Conservation (phyloP, 2,329 filamentous ascomycete genomes). For the Didymella lethalis region DNA sequence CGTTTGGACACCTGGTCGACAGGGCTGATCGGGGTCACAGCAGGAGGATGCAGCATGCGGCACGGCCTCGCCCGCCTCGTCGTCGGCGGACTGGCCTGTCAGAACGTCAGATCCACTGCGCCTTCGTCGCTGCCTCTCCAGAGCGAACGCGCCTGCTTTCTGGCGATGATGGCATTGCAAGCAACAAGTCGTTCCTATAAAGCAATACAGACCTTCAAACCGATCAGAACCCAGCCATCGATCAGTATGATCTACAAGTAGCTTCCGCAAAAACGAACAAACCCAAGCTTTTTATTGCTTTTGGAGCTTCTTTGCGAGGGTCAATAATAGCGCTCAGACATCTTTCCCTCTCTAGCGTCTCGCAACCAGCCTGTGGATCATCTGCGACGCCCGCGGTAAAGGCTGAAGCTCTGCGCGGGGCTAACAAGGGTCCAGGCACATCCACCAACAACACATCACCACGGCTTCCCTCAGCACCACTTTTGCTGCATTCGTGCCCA, state of each 20-base stretch:
- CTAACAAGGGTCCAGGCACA: slow-evolving; percentile 26
- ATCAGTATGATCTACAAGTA: neutral
- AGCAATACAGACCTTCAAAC: neutral
- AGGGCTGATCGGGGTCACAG: slow-evolving; percentile 20
- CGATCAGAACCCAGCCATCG: neutral
- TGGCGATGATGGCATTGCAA: neutral
- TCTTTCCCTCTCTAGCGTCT: slow-evolving; percentile 11
- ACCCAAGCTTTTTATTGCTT: slow-evolving; percentile 8
- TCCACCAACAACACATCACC: slow-evolving; percentile 25
- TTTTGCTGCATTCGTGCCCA: slow-evolving; percentile 21
- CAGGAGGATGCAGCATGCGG: slow-evolving; percentile 23
- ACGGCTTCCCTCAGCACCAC: slow-evolving; percentile 20
- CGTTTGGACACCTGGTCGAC: slow-evolving; percentile 18
- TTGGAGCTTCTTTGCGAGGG: slow-evolving; percentile 3
- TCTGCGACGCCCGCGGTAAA: slow-evolving; percentile 16
- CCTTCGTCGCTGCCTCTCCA: slow-evolving; percentile 5
- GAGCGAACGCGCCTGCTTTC: neutral
- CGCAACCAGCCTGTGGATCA: slow-evolving; percentile 12
- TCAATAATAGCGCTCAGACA: slow-evolving; percentile 10
- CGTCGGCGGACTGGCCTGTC: slow-evolving; percentile 3
- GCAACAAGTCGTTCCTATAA: neutral
- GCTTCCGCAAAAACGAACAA: neutral
- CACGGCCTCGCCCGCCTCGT: slow-evolving; percentile 22
- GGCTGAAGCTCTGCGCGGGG: slow-evolving; percentile 20
- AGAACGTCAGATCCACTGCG: neutral